phyloP scores from a whole-genome alignment of 129 eudicot genomes.

The Smallanthus sonchifolius region DNA sequence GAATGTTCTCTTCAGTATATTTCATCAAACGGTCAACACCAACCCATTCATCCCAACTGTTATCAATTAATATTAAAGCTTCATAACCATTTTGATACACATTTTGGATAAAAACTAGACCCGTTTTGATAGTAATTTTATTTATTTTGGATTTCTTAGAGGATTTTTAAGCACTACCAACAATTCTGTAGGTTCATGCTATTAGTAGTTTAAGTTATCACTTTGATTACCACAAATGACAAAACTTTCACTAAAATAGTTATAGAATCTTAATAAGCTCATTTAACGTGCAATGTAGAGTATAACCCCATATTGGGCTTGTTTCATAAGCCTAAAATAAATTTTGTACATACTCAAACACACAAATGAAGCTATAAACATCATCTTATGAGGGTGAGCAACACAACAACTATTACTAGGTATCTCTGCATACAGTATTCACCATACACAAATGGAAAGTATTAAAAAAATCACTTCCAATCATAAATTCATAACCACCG shows the following conservation, averaged over 20 bases:
- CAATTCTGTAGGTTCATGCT: neutral
- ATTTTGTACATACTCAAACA: too few species aligned
- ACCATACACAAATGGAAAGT: neutral
- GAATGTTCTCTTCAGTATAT: constrained; percentile 65
- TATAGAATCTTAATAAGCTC: neutral
- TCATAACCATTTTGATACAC: constrained; percentile 14
- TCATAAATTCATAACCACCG: neutral
- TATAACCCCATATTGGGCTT: too few species aligned
- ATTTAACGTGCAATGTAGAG: neutral
- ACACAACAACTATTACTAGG: too few species aligned
- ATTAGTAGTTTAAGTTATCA: neutral
- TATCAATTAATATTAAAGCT: constrained; percentile 25
- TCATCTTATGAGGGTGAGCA: too few species aligned
- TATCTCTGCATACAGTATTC: neutral
- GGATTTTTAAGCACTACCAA: neutral
- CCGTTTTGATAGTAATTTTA: neutral
- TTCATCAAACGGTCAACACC: constrained; percentile 74
- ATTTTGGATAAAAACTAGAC: constrained; percentile 2
- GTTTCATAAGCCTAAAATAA: too few species aligned
- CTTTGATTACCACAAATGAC: neutral
- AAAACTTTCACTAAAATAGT: neutral
- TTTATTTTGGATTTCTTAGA: neutral
- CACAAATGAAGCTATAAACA: too few species aligned
- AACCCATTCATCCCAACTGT: constrained; percentile 99
- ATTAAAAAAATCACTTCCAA: neutral